Percentiles rank a stretch among this genome's conserved stretches.
These are phyloP conservation scores for Fusarium brevicatenulatum DNA, from an alignment of 2,329 filamentous ascomycete species.

Conservation along the genomic window DNA sequence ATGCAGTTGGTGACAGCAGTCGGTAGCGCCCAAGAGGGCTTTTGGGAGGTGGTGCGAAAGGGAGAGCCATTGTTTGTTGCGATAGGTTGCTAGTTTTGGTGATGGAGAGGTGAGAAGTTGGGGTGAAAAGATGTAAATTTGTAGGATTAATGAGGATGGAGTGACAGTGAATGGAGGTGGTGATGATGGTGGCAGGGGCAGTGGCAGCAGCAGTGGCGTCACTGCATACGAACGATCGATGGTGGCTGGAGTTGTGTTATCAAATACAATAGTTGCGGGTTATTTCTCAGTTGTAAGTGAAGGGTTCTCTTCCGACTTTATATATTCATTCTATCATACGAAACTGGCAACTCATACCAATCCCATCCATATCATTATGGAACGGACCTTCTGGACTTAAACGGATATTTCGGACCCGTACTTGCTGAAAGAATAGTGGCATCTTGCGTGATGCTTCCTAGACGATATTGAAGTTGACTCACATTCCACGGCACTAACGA, in stretches of 20 bases:
- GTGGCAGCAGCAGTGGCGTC: not conserved
- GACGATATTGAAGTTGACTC: not conserved
- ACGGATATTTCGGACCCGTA: not conserved
- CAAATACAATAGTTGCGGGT: not conserved
- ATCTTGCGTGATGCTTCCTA: not conserved
- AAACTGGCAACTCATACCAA: not conserved
- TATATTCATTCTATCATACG: not conserved
- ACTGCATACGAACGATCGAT: not conserved
- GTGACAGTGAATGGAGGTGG: not conserved
- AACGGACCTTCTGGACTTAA: slow-evolving; percentile 4
- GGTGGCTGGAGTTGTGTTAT: not conserved
- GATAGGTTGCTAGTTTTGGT: not conserved
- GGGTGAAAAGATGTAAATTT: not conserved
- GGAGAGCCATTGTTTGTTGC: slow-evolving; percentile 39
- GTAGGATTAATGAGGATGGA: not conserved
- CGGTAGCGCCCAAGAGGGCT: slow-evolving; percentile 73
- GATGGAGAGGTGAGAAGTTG: not conserved
- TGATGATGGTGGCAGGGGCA: not conserved
- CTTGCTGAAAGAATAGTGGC: not conserved
- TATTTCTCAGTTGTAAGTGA: not conserved
- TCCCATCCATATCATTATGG: not conserved
- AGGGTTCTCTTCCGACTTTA: not conserved
- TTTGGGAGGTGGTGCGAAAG: slow-evolving; percentile 60
- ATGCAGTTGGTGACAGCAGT: slow-evolving; percentile 72
- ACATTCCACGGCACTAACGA: not conserved